These are phyloP conservation scores for Xerocomellus intermedius DNA, from an alignment of 768 basidiomycete species.

Conservation along the genomic window DNA sequence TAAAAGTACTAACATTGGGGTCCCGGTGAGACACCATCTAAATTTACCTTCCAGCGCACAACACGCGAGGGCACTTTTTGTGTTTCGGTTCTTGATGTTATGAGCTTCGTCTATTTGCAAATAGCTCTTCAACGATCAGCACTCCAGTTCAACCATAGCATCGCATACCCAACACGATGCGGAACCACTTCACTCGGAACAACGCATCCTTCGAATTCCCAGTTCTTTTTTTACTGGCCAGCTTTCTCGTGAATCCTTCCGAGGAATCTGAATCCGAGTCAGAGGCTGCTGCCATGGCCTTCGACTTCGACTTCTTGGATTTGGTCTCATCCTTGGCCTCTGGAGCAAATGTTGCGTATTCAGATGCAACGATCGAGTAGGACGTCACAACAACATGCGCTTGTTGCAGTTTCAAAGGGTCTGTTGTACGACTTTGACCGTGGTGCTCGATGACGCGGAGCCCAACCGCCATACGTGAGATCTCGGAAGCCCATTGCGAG, in stretches of 20 bases:
- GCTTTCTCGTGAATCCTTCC: constrained; percentile 38
- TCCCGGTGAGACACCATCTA: constrained; percentile 88
- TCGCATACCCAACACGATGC: constrained; percentile 75
- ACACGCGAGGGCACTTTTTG: constrained; percentile 76
- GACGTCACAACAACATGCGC: constrained; percentile 84
- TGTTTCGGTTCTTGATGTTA: constrained; percentile 86
- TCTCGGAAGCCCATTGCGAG: constrained; percentile 88
- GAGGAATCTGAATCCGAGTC: constrained; percentile 38
- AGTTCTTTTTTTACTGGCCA: constrained; percentile 42
- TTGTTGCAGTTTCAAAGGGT: constrained; percentile 49
- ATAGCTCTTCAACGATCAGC: neutral
- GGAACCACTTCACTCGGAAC: constrained; percentile 79
- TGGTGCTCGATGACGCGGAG: constrained; percentile 82
- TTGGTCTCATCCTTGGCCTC: constrained; percentile 56
- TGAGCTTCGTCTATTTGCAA: constrained; percentile 79
- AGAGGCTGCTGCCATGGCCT: constrained; percentile 26
- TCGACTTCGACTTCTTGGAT: constrained; percentile 40
- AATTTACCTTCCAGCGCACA: constrained; percentile 74
- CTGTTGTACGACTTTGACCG: constrained; percentile 69
- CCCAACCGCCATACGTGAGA: constrained; percentile 63
- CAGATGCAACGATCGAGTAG: constrained; percentile 80
- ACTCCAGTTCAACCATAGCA: neutral
- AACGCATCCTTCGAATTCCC: constrained; percentile 60
- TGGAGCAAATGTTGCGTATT: constrained; percentile 56
- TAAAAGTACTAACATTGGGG: constrained; percentile 54